These are phyloP conservation scores for Pseudozyma pruni DNA, from an alignment of 1,284 basidiomycete species.

Conservation along the genomic window DNA sequence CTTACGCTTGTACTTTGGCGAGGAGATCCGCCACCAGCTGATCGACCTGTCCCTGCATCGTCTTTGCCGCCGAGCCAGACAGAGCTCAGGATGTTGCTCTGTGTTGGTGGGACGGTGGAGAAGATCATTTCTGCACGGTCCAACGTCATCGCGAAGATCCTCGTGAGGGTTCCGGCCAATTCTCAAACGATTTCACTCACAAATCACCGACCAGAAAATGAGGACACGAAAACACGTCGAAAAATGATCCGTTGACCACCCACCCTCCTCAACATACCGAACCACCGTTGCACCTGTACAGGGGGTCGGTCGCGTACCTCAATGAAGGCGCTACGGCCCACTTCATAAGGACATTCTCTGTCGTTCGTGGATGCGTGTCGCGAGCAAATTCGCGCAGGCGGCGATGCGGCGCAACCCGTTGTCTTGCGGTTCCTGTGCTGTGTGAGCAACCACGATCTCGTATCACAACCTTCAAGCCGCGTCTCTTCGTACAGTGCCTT, in stretches of 20 bases:
- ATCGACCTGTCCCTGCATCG: constrained; percentile 32
- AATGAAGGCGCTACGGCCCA: too few species aligned
- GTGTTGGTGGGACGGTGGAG: not conserved
- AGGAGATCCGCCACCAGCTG: constrained; percentile 13
- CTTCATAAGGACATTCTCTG: not conserved
- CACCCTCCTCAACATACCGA: too few species aligned
- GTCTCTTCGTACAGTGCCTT: too few species aligned
- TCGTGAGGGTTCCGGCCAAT: constrained; percentile 1
- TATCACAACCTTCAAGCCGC: too few species aligned
- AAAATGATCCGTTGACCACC: too few species aligned
- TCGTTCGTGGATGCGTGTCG: too few species aligned
- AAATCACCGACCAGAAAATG: constrained; percentile 2
- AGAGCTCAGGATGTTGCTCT: not conserved
- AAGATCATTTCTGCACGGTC: not conserved
- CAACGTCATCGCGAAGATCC: too few species aligned
- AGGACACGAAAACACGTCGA: not conserved
- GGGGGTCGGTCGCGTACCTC: too few species aligned
- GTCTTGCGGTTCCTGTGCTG: too few species aligned
- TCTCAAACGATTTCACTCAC: not conserved
- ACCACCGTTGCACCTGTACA: too few species aligned
- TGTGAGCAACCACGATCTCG: too few species aligned
- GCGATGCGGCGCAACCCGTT: too few species aligned
- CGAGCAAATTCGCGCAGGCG: not conserved
- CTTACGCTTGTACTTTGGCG: constrained; percentile 13
- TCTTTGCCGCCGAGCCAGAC: not conserved